Evolutionary conservation across 148 eudicot genomes (phyloP), one percentile per base, ranked within the genome.

Genomic region (Diospyros lotus): DNA sequence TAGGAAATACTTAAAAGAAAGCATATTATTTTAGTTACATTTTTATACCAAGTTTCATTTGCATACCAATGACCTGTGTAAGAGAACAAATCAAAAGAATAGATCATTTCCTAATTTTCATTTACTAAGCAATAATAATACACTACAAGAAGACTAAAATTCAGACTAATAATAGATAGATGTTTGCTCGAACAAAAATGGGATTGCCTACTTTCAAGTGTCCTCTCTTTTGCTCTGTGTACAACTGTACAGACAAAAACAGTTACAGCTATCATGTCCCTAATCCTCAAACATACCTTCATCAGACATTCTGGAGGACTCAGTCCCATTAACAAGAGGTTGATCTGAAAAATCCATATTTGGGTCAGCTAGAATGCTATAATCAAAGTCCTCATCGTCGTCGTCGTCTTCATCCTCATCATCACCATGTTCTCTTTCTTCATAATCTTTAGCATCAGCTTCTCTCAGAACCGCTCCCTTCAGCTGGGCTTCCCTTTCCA

Each of bases 261-360:
- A 4, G 15, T 0, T 8, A 8, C 4, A 68, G 13, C 40, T 77
- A 17, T 68, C 17, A 39, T 48, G 8, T 17, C 73, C 69, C 82
- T 89, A 89, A 39, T 91, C 86, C 90, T 94, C 94, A 73, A 88
- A 89, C 73, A 83, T 86, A n/a, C 88, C 94, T 62, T 87, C 91
- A 66, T 89, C 90, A 0, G 97, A 89, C 64, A 94, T 72, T 9
- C 82, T 81, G 7, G 87, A 66, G 18, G 97, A 88, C 78, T 89
- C 87, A 6, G 90, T 91, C 75, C 97, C 91, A 71, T 91, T 91
- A 41, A 91, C 97, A 80, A 74, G 84, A 72, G 93, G 94, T 69
- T 84, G 89, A 58, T 68, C 72, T 9, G 82, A 79, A 55, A 43
- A 66, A 39, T 78, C 73, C 15, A 65, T 73, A 70, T 18, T 81